Evolutionary conservation across 2,329 filamentous ascomycete species (phyloP).

Genomic region (Fusarium sterilihyphosum): DNA sequence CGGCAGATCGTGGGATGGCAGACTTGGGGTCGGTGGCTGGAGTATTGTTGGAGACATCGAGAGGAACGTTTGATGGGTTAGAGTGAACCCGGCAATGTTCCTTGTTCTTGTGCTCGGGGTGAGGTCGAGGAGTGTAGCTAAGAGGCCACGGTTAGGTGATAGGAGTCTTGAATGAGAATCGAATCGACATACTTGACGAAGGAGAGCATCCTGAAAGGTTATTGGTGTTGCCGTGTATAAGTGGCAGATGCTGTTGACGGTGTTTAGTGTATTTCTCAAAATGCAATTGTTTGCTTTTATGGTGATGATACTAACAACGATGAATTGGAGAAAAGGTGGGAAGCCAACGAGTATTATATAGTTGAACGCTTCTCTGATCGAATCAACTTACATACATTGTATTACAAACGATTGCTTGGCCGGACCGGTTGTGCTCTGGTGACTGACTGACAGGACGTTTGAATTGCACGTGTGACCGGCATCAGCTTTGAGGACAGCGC

Average conservation of each 20-base stretch:
- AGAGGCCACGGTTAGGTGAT: background rate
- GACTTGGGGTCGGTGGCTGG: slow-evolving; percentile 21
- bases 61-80: slow-evolving; percentile 20
- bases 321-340: background rate
- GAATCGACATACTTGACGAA: slow-evolving; percentile 30
- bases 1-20: slow-evolving; percentile 13
- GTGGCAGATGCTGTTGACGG: background rate
- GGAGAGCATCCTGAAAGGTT: slow-evolving; percentile 28
- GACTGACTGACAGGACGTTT: slow-evolving; percentile 8
- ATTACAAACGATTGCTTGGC: slow-evolving; percentile 12
- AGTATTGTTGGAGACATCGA: slow-evolving; percentile 16
- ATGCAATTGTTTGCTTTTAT: slow-evolving; percentile 2
- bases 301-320: background rate
- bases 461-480: slow-evolving; percentile 26
- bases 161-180: background rate
- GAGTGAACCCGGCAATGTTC: slow-evolving; percentile 35
- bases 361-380: background rate
- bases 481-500: slow-evolving; percentile 5
- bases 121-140: slow-evolving; percentile 37
- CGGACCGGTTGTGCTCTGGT: slow-evolving; percentile 28
- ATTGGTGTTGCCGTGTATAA: background rate
- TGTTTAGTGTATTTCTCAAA: background rate
- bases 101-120: slow-evolving; percentile 39
- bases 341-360: slow-evolving; percentile 22
- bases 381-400: slow-evolving; percentile 1